Conservation (phyloP, 371 early-diverging fungal species). For the Syncephalastrum monosporum region DNA sequence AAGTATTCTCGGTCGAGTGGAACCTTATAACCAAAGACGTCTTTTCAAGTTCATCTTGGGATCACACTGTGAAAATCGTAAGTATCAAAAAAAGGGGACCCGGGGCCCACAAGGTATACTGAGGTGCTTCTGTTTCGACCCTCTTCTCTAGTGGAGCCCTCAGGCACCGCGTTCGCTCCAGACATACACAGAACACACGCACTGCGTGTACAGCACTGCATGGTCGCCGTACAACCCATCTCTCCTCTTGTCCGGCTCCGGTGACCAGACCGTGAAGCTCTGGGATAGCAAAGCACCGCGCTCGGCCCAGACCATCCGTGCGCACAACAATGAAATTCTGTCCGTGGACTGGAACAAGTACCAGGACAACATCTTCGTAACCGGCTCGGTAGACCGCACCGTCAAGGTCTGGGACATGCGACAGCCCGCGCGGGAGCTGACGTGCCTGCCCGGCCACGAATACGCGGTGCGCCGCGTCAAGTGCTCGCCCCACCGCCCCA, state of each 20-base stretch:
- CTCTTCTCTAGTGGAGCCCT: slow-evolving; percentile 77
- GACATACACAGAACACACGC: slow-evolving; percentile 84
- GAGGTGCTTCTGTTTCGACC: neutral
- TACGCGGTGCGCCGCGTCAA: slow-evolving; percentile 88
- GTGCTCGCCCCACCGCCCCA: slow-evolving; percentile 87
- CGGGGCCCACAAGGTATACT: neutral
- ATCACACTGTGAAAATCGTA: slow-evolving; percentile 90
- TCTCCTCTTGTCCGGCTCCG: slow-evolving; percentile 83
- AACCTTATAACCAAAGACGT: slow-evolving; percentile 84
- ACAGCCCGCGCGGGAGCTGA: slow-evolving; percentile 66
- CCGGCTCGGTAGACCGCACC: slow-evolving; percentile 86
- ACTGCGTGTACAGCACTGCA: slow-evolving; percentile 84
- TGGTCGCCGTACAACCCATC: slow-evolving; percentile 86
- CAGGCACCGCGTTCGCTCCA: slow-evolving; percentile 72
- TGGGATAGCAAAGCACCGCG: slow-evolving; percentile 82
- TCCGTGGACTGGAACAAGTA: slow-evolving; percentile 97
- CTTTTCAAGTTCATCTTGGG: slow-evolving; percentile 93
- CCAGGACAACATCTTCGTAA: slow-evolving; percentile 71
- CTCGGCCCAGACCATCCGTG: slow-evolving; percentile 75
- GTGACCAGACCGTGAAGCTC: slow-evolving; percentile 85
- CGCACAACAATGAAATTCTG: slow-evolving; percentile 85
- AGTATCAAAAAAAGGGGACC: slow-evolving; percentile 14
- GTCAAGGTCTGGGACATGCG: slow-evolving; percentile 92
- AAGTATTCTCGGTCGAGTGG: slow-evolving; percentile 93
- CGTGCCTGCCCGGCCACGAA: slow-evolving; percentile 79